Percentiles rank a stretch among this genome's conserved stretches.
Conservation (phyloP, 164 flowering plant genomes). For the Amborella trichopoda region DNA sequence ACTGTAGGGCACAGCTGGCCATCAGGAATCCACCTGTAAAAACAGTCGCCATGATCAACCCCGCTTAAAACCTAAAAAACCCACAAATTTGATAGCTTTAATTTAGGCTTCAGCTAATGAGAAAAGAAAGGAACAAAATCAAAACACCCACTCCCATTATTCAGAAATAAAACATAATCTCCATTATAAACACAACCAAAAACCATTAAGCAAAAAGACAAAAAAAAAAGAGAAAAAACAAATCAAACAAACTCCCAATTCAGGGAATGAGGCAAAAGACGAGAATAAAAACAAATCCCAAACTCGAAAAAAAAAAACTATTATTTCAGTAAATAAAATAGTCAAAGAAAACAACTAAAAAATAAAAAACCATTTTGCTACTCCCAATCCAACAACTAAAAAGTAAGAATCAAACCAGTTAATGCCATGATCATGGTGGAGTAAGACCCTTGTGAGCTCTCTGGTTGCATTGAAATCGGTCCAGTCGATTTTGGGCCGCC, state of each 20-base stretch:
- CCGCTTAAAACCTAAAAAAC: too few species aligned
- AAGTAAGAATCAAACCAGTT: conserved; percentile 34
- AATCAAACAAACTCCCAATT: too few species aligned
- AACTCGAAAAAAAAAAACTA: background rate
- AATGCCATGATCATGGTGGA: conserved; percentile 66
- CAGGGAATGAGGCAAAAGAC: too few species aligned
- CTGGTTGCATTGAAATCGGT: conserved; percentile 93
- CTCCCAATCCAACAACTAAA: background rate
- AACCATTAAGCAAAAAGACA: too few species aligned
- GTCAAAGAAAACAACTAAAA: background rate
- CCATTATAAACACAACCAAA: too few species aligned
- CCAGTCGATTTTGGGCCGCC: conserved; percentile 78
- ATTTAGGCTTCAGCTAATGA: too few species aligned
- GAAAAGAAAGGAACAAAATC: too few species aligned
- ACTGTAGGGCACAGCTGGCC: conserved; percentile 96
- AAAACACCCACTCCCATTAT: too few species aligned
- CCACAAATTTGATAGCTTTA: too few species aligned
- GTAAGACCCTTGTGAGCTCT: conserved; percentile 74
- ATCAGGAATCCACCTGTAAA: conserved; percentile 95
- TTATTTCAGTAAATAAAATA: background rate
- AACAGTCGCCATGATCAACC: background rate
- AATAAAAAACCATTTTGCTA: background rate
- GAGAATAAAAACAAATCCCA: background rate
- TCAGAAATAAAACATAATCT: too few species aligned
- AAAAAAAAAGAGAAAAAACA: too few species aligned